Conservation (phyloP, 2,329 filamentous ascomycete species). For the Xylaria sp. region DNA sequence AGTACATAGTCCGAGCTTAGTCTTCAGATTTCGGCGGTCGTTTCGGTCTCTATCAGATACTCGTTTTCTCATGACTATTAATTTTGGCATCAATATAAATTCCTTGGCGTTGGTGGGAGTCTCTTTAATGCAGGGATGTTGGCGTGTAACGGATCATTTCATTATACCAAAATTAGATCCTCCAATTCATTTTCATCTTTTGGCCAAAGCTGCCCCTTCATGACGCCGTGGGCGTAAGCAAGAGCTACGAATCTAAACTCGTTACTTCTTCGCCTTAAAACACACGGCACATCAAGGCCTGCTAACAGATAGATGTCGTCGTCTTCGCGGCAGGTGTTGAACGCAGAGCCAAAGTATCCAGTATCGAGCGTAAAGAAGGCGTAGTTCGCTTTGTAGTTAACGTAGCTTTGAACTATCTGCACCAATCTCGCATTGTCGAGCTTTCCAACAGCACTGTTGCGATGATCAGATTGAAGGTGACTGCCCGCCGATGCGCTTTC, state of each 20-base stretch:
- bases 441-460: neutral
- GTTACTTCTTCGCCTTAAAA: slow-evolving; percentile 7
- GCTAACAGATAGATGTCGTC: slow-evolving; percentile 24
- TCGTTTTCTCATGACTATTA: neutral
- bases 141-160: neutral
- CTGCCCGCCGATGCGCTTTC: neutral
- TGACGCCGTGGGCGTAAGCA: slow-evolving; percentile 20
- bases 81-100: neutral
- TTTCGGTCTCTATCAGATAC: neutral
- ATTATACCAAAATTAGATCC: slow-evolving; percentile 22
- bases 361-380: slow-evolving; percentile 21
- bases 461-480: neutral
- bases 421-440: neutral
- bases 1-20: neutral
- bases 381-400: slow-evolving; percentile 24
- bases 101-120: neutral
- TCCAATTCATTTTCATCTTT: slow-evolving; percentile 21
- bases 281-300: slow-evolving; percentile 13
- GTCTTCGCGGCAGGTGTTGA: slow-evolving; percentile 4
- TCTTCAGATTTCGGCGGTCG: neutral
- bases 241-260: slow-evolving; percentile 21
- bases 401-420: slow-evolving; percentile 8
- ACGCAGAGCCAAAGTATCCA: slow-evolving; percentile 25
- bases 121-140: neutral
- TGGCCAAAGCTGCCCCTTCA: slow-evolving; percentile 29